Conservation (phyloP, 257 asterid genomes). For the Avicennia marina region DNA sequence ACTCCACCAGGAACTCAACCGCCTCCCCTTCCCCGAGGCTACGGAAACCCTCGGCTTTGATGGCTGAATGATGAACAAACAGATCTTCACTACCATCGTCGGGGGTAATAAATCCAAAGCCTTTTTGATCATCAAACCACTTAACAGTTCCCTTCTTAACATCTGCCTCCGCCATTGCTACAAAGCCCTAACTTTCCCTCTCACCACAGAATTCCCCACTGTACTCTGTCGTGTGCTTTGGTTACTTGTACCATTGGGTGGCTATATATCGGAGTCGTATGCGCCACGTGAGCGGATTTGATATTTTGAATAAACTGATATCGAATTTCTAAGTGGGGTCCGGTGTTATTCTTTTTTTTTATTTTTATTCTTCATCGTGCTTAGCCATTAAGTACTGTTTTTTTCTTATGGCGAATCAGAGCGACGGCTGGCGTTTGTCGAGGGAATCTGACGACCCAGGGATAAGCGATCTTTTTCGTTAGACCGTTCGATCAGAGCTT, state of each 20-base stretch:
- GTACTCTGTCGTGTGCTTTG: background rate
- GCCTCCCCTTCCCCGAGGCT: conserved; percentile 68
- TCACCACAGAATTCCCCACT: background rate
- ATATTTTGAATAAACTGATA: conserved; percentile 22
- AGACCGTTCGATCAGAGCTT: background rate
- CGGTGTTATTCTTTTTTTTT: conserved; percentile 9
- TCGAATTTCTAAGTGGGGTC: conserved; percentile 34
- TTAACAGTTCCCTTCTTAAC: conserved; percentile 61
- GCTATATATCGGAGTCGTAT: conserved; percentile 18
- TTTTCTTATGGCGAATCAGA: background rate
- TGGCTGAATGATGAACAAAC: conserved; percentile 75
- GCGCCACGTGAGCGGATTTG: conserved; percentile 41
- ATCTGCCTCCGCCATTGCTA: conserved; percentile 34
- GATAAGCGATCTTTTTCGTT: background rate
- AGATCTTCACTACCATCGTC: conserved; percentile 77
- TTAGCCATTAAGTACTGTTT: too few species aligned
- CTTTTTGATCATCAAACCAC: conserved; percentile 85
- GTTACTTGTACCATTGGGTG: background rate
- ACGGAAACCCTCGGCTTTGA: conserved; percentile 68
- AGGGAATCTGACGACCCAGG: conserved; percentile 12
- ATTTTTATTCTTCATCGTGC: background rate
- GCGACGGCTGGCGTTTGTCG: conserved; percentile 11
- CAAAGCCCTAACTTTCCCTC: conserved; percentile 36
- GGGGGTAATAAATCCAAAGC: conserved; percentile 84
- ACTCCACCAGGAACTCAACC: conserved; percentile 58